Evolutionary conservation across 2,329 filamentous ascomycete species (phyloP), one percentile per base, ranked within the genome.

Genomic region (Zymoseptoria brevis): DNA sequence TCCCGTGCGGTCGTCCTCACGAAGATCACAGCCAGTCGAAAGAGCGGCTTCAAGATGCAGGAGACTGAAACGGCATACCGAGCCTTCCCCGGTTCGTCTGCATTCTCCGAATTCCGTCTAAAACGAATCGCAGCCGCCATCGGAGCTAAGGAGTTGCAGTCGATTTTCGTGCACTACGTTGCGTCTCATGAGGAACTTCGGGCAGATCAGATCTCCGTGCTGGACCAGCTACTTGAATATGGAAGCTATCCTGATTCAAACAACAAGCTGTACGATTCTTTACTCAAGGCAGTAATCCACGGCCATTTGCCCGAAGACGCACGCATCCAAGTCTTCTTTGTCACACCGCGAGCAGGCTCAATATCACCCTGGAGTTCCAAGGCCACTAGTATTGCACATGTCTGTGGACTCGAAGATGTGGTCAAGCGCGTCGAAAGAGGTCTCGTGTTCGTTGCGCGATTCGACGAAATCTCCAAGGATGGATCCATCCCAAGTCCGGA

Each of bases 311-410:
- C 75, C 62, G 80, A 83, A 60, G 76, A 80, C 56, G 56, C 55
- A n/a, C 74, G 79, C 60, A 78, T 79, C 50, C 75, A 81, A 54
- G 79, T 86, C 62, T 82, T 89, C 72, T 90, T 91, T 72, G 81
- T 96, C 60, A 85, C 83, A 53, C 93, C 93, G 19, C 84, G 93
- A 66, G 88, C 89, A 19, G 85, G 85, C 68, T 92, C 85, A 1
- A 86, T 96, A 66, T 96, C 92, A 49, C 94, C 94, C 72, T 99
- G 94, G 94, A 96, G 91, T 76, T 96, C 92, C 58, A 92, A 96
- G 75, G 93, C 92, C 26, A 96, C 93, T 53, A 93, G 86, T 72
- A 96, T 97, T 73, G 88, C 93, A 57, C 86, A 94, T 66, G 93
- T 96, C 30, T 97, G 93, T 72, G 92, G 89, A 24, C 79, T 97